Evolutionary conservation across 192 early-diverging fungal species (phyloP), one percentile per base, ranked within the genome.

Genomic region (Rhizoclosmatium sp.): DNA sequence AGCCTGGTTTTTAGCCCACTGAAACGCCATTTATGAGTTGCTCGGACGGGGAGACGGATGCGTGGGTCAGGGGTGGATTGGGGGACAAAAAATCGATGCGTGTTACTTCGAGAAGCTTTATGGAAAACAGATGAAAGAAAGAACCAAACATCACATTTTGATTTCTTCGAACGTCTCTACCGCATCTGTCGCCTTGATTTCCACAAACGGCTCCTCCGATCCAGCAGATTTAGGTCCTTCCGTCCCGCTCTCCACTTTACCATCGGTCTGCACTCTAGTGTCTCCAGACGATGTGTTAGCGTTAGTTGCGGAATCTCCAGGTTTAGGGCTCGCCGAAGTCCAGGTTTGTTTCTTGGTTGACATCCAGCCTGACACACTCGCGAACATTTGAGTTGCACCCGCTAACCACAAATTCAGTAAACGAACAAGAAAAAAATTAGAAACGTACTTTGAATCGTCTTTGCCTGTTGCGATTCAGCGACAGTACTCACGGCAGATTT

Each of bases 1-100:
- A 47, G 47, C 73, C 73, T 75, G 70, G 60, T 75, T 75, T 45
- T 75, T 75, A 4, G 73, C 73, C 73, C 73, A 75, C 56, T 75
- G 73, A 44, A 75, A 75, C 12, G 73, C 62, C 73, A 75, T 75
- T 48, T 31, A 31, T 31, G 31, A 31, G 10, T 69, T 69, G 31
- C 21, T n/a, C 46, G 67, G 16, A n/a, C 31, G 31, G 31, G 31
- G 31, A 31, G 31, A 31, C 31, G 31, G 31, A 31, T 31, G 31
- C 31, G 31, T 31, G 31, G 31, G 31, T 31, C 31, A 31, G 31
- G 31, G 31, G 31, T 31, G 31, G 31, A 31, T 31, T 31, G 31
- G 31, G 31, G 31, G 31, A 31, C 31, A 31, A 31, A 31, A 31
- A 31, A 31, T 31, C 31, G 31, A 45, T 14, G 21, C 47, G 21